phyloP scores from a whole-genome alignment of 2,329 filamentous ascomycete genomes.

The Trichophyton rubrum region DNA sequence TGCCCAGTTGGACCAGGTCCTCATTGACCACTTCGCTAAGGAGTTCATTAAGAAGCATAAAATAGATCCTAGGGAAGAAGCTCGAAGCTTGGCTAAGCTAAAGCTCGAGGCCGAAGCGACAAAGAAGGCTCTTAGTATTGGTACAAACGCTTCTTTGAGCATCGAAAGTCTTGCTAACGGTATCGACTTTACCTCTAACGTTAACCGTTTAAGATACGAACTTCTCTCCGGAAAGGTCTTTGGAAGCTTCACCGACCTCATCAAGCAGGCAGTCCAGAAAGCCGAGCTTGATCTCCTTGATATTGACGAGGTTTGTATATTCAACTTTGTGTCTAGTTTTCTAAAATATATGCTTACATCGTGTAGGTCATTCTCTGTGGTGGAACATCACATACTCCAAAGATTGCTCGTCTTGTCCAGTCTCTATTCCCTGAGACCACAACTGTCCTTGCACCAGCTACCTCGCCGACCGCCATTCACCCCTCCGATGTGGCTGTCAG shows the following conservation, averaged over 20 bases:
- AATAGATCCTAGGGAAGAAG: slow-evolving; percentile 71
- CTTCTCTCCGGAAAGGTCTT: slow-evolving; percentile 78
- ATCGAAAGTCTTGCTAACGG: slow-evolving; percentile 84
- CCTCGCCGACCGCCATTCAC: slow-evolving; percentile 67
- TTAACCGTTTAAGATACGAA: slow-evolving; percentile 91
- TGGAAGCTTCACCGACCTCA: slow-evolving; percentile 71
- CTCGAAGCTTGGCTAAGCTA: slow-evolving; percentile 76
- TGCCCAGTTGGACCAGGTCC: slow-evolving; percentile 70
- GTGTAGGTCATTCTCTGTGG: slow-evolving; percentile 71
- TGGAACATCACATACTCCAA: slow-evolving; percentile 84
- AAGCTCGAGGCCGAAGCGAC: slow-evolving; percentile 81
- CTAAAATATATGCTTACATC: background rate
- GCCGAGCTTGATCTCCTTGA: slow-evolving; percentile 84
- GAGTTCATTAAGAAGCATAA: slow-evolving; percentile 97
- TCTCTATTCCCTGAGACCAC: slow-evolving; percentile 72
- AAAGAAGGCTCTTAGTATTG: slow-evolving; percentile 83
- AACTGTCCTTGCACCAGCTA: slow-evolving; percentile 69
- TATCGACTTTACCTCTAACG: slow-evolving; percentile 77
- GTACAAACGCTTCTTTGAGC: slow-evolving; percentile 78
- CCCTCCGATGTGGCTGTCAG: slow-evolving; percentile 80
- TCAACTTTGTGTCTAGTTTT: background rate
- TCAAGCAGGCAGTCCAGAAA: slow-evolving; percentile 79
- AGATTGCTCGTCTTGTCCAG: slow-evolving; percentile 70
- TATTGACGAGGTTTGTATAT: slow-evolving; percentile 56
- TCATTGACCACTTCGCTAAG: slow-evolving; percentile 95